Evolutionary conservation across 2,329 filamentous ascomycete genomes (phyloP).

Genomic region (Pseudogymnoascus sp.): DNA sequence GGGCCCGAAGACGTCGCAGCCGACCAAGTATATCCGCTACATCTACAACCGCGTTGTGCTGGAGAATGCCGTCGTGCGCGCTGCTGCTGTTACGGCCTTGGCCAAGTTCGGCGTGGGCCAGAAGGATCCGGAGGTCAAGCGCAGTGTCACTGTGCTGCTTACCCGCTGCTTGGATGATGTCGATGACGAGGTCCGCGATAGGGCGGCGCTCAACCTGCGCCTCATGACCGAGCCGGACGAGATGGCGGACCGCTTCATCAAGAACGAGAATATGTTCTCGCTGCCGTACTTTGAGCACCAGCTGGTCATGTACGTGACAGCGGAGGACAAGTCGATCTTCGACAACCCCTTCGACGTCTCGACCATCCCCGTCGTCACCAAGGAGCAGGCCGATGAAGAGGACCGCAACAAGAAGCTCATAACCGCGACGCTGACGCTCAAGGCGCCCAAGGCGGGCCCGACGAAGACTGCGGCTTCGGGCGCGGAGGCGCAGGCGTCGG

Average conservation of each 20-base stretch:
- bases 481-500: slow-evolving; percentile 67
- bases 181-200: slow-evolving; percentile 94
- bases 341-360: slow-evolving; percentile 81
- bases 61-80: slow-evolving; percentile 92
- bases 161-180: slow-evolving; percentile 92
- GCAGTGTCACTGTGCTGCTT: slow-evolving; percentile 85
- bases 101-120: slow-evolving; percentile 97
- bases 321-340: slow-evolving; percentile 80
- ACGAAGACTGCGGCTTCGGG: slow-evolving; percentile 62
- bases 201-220: slow-evolving; percentile 83
- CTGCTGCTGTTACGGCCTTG: slow-evolving; percentile 88
- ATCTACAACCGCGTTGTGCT: slow-evolving; percentile 98
- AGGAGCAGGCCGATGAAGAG: slow-evolving; percentile 92
- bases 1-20: slow-evolving; percentile 88
- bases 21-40: slow-evolving; percentile 97
- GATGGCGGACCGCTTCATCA: slow-evolving; percentile 78
- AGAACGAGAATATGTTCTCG: slow-evolving; percentile 95
- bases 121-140: slow-evolving; percentile 93
- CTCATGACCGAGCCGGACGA: slow-evolving; percentile 82
- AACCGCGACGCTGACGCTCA: slow-evolving; percentile 83
- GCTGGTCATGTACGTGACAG: slow-evolving; percentile 94
- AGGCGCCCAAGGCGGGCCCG: slow-evolving; percentile 76
- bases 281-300: slow-evolving; percentile 94
- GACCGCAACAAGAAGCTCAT: slow-evolving; percentile 97
- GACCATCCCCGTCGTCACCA: slow-evolving; percentile 83